Percentiles rank a stretch among this genome's conserved stretches.
Conservation (phyloP, 306 rosid genomes). For the Begonia loranthoides region DNA sequence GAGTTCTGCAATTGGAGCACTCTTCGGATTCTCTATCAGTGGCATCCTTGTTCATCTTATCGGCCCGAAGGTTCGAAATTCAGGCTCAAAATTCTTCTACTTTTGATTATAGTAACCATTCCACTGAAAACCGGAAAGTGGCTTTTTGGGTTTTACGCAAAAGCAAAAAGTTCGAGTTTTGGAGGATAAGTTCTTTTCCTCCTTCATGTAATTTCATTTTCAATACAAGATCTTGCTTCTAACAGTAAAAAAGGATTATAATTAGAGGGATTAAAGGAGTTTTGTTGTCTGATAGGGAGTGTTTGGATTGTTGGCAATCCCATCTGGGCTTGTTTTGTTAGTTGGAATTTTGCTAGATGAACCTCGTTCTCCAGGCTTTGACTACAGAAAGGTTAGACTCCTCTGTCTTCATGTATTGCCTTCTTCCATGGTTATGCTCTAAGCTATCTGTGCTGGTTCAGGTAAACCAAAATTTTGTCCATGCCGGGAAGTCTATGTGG, state of each 20-base stretch:
- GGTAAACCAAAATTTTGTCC: conserved; percentile 61
- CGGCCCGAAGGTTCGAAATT: conserved; percentile 69
- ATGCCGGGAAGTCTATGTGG: conserved; percentile 78
- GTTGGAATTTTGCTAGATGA: conserved; percentile 65
- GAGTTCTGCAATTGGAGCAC: conserved; percentile 69
- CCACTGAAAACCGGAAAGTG: neutral
- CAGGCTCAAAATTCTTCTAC: conserved; percentile 35
- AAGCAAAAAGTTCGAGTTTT: too few relatives aligned
- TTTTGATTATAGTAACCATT: conserved; percentile 1
- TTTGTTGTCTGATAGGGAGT: conserved; percentile 46
- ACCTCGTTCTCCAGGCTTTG: conserved; percentile 39
- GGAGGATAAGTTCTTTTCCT: too few relatives aligned
- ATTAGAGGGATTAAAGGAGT: conserved; percentile 11
- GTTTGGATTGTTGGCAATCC: conserved; percentile 74
- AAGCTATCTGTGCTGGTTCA: conserved; percentile 19
- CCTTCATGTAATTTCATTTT: too few relatives aligned
- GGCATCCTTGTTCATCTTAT: conserved; percentile 80
- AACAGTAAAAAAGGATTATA: too few relatives aligned
- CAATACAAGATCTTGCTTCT: too few relatives aligned
- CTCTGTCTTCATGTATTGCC: neutral
- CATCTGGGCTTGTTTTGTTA: conserved; percentile 53
- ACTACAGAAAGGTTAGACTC: conserved; percentile 51
- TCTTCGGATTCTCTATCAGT: conserved; percentile 73
- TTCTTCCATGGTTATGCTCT: conserved; percentile 10
- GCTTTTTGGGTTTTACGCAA: too few relatives aligned